A percentile compares a stretch with the other conserved stretches of the same genome.
Evolutionary conservation across 441 rosid species (phyloP).

Genomic region (Omphalea diandra): DNA sequence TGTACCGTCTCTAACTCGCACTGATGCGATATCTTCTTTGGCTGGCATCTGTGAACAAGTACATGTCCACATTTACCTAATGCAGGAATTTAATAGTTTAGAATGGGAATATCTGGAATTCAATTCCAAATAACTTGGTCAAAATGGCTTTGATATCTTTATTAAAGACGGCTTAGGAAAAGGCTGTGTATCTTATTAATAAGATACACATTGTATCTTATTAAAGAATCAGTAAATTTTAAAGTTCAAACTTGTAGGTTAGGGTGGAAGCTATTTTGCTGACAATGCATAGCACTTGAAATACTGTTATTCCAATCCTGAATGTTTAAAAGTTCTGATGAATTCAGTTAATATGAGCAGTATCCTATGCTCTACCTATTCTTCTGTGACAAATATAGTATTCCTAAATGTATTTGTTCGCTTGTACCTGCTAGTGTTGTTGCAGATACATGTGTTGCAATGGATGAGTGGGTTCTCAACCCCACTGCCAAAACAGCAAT

Average conservation of each 20-base stretch:
- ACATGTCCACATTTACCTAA: too few species aligned
- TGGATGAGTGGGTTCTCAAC: constrained; percentile 84
- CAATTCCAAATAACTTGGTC: background rate
- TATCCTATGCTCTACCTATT: background rate
- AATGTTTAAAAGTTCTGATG: background rate
- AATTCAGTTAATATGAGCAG: background rate
- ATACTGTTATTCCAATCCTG: background rate
- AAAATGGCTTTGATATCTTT: too few species aligned
- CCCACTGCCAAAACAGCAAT: constrained; percentile 81
- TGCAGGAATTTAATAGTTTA: background rate
- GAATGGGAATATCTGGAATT: background rate
- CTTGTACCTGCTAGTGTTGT: constrained; percentile 44
- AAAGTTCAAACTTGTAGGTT: too few species aligned
- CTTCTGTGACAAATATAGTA: background rate
- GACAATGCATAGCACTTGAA: background rate
- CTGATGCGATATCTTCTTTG: background rate
- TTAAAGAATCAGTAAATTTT: too few species aligned
- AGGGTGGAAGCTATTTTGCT: too few species aligned
- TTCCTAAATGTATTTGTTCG: constrained; percentile 11
- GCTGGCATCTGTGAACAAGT: background rate
- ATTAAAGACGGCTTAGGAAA: too few species aligned
- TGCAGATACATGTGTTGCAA: constrained; percentile 82
- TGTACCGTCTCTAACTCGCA: background rate
- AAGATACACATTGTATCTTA: too few species aligned
- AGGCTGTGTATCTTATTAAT: too few species aligned